Percentiles rank a stretch among this genome's conserved stretches.
These are phyloP conservation scores for Hymenoscyphus albidus DNA, from an alignment of 2,329 filamentous ascomycete genomes.

Conservation along the genomic window DNA sequence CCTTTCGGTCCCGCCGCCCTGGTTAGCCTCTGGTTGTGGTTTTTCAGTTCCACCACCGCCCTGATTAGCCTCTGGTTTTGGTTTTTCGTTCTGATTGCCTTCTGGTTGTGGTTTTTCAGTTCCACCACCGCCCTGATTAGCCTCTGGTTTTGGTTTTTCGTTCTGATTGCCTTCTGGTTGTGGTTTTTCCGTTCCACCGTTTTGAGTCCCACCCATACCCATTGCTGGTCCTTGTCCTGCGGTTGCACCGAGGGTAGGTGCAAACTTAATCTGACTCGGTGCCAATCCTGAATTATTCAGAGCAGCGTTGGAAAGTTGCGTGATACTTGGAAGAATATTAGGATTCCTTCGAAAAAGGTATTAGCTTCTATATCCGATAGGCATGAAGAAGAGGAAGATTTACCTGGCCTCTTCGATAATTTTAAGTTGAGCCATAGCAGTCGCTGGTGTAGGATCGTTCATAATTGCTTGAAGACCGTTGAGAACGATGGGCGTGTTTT, in stretches of 20 bases:
- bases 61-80: too few relatives aligned
- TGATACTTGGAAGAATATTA: conserved; percentile 31
- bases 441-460: conserved; percentile 17
- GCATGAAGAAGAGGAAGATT: not conserved
- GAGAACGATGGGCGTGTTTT: conserved; percentile 27
- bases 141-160: not conserved
- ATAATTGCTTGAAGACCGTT: conserved; percentile 24
- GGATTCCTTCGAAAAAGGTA: conserved; percentile 21
- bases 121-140: too few relatives aligned
- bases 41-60: too few relatives aligned
- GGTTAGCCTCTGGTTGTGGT: too few relatives aligned
- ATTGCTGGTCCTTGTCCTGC: not conserved
- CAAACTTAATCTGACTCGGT: conserved; percentile 19
- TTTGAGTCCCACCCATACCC: not conserved
- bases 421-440: conserved; percentile 13
- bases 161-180: not conserved
- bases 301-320: conserved; percentile 27
- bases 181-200: not conserved
- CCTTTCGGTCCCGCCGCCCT: too few relatives aligned
- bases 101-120: too few relatives aligned
- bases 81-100: too few relatives aligned
- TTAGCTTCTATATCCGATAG: not conserved
- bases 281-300: conserved; percentile 19
- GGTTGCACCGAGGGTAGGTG: conserved; percentile 14
- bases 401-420: conserved; percentile 24